Conservation (phyloP, 768 basidiomycete genomes). For the Xanthoconium stramineum region DNA sequence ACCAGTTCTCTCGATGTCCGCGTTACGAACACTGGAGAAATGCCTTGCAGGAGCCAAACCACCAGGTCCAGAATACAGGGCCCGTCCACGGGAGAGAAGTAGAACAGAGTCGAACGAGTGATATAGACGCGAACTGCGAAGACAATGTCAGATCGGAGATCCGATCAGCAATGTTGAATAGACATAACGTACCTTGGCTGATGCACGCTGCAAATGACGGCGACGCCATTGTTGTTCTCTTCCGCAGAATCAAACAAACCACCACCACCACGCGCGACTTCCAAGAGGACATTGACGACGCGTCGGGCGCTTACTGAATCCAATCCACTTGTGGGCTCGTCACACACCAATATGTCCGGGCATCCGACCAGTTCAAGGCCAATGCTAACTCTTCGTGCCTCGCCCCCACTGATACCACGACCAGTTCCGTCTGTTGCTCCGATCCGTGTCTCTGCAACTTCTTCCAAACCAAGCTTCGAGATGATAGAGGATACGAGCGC, state of each 20-base stretch:
- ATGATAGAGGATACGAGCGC: constrained; percentile 69
- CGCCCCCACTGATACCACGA: constrained; percentile 88
- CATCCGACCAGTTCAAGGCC: constrained; percentile 83
- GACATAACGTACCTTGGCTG: constrained; percentile 62
- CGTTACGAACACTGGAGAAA: constrained; percentile 42
- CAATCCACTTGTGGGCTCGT: constrained; percentile 81
- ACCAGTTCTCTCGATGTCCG: constrained; percentile 33
- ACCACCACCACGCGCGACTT: constrained; percentile 56
- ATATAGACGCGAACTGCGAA: constrained; percentile 69
- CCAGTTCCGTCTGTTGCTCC: constrained; percentile 60
- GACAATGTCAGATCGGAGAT: not conserved
- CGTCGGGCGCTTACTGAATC: constrained; percentile 86
- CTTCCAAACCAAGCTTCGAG: constrained; percentile 71
- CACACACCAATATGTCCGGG: constrained; percentile 82
- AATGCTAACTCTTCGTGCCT: constrained; percentile 87
- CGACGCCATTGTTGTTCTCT: constrained; percentile 56
- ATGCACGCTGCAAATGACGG: constrained; percentile 84
- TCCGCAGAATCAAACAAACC: constrained; percentile 20
- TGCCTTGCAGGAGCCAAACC: constrained; percentile 64
- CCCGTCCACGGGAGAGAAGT: constrained; percentile 71
- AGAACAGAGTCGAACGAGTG: constrained; percentile 82
- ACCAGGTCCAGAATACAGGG: constrained; percentile 79
- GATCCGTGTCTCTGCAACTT: constrained; percentile 69
- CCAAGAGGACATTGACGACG: constrained; percentile 72
- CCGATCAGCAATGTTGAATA: not conserved